Evolutionary conservation across 2,329 filamentous ascomycete genomes (phyloP), one percentile per base, ranked within the genome.

Genomic region (Xylaria sp.): DNA sequence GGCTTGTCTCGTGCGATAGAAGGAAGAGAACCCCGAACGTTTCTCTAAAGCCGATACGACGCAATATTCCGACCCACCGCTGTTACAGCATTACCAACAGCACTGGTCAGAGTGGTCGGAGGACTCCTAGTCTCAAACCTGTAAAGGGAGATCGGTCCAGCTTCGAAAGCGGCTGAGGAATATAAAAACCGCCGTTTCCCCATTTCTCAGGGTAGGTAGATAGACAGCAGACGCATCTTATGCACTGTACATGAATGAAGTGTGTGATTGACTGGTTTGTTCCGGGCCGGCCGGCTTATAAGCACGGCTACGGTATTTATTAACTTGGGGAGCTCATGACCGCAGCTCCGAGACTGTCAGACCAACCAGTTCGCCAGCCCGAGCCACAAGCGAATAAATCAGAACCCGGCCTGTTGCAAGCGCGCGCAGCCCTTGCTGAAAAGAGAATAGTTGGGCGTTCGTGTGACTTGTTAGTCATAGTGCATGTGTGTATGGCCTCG

Each of bases 381-480:
- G 48, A 60, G 50, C 39, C 23, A 60, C 39, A 48, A 61, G 59
- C 64, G 55, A 64, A 57, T 67, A 62, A 51, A 64, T 41, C 44
- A 55, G 25, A 52, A 44, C 60, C 55, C 32, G 46, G n/a, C 56
- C 3, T 61, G 65, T 64, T 52, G 63, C 63, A 66, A 46, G 50
- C 48, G 54, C 52, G 60, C 34, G 66, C 41, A 64, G 56, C 18
- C 59, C 62, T 12, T 65, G 66, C 62, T 69, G 25, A 54, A 66
- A 61, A 52, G 62, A 69, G 62, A 48, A 60, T 63, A 50, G 63
- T 56, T 63, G 58, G 39, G 54, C 52, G 48, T 60, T 66, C 69
- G 62, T 70, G 69, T 63, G 69, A 69, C 69, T 51, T n/a, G 57
- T 37, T 59, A 13, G 62, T 56, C 50, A 63, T 63, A 46, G 63